Conservation (phyloP, 2,329 filamentous ascomycete genomes). For the Botrytis fabae region DNA sequence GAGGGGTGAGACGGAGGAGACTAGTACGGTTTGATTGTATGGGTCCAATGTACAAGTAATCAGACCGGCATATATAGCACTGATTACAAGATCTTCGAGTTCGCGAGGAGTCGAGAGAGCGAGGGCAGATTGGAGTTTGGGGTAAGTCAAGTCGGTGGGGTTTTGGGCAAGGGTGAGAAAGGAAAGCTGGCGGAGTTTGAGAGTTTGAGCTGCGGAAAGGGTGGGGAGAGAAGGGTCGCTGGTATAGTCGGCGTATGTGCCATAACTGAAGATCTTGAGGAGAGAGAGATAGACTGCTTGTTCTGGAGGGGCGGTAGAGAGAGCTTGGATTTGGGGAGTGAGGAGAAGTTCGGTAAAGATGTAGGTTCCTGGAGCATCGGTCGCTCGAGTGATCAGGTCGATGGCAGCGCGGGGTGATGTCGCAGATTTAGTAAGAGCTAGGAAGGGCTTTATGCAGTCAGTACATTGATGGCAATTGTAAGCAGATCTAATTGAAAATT, state of each 20-base stretch:
- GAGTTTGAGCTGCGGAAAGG: slow-evolving; percentile 69
- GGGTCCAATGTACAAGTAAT: slow-evolving; percentile 83
- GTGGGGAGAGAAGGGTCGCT: slow-evolving; percentile 60
- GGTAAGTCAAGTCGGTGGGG: slow-evolving; percentile 69
- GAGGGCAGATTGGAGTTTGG: slow-evolving; percentile 64
- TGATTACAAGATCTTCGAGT: slow-evolving; percentile 84
- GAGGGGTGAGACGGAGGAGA: slow-evolving; percentile 79
- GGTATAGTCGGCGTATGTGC: slow-evolving; percentile 77
- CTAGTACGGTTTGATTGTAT: slow-evolving; percentile 68
- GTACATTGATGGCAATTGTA: slow-evolving; percentile 30
- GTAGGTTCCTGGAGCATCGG: slow-evolving; percentile 84
- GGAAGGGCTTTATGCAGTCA: slow-evolving; percentile 69
- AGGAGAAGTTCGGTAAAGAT: slow-evolving; percentile 93
- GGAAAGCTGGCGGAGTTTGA: slow-evolving; percentile 89
- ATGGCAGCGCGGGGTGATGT: slow-evolving; percentile 80
- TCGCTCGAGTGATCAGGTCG: slow-evolving; percentile 84
- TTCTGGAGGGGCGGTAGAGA: slow-evolving; percentile 60
- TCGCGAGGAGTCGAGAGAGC: slow-evolving; percentile 65
- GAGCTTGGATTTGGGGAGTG: slow-evolving; percentile 73
- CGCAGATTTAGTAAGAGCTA: slow-evolving; percentile 83
- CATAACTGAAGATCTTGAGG: slow-evolving; percentile 88
- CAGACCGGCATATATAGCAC: slow-evolving; percentile 82
- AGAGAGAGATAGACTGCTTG: slow-evolving; percentile 65
- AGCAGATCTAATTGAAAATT: neutral
- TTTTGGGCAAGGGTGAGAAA: slow-evolving; percentile 78